Evolutionary conservation across 2,329 filamentous ascomycete genomes (phyloP), one percentile per base, ranked within the genome.

Genomic region (Cercospora citrullina): DNA sequence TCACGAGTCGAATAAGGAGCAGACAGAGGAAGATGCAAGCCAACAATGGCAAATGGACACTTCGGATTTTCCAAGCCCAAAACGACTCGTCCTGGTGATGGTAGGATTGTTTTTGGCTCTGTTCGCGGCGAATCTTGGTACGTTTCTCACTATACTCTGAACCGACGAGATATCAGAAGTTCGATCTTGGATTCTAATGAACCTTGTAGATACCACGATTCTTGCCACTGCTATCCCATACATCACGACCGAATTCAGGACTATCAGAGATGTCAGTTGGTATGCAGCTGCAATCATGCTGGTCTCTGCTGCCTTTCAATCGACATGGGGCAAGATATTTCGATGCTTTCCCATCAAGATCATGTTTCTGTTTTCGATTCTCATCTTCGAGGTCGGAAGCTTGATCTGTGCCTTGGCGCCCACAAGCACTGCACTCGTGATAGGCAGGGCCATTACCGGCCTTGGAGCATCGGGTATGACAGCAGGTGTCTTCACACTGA

Each of bases 401-500:
- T 69, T 80, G 10, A 74, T 84, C n/a, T 89, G 63, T 82, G 2
- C 72, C 87, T 26, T 80, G 85, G 12, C 80, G 81, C 63, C 39
- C 14, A 45, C 39, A 18, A 45, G 39, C 39, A 45, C 39, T 18
- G 39, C 39, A n/a, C 39, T 45, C 86, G 82, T 90, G 64, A 82
- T 81, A 4, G 87, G 85, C 23, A 80, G 87, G 73, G 84, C 85
- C 0, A 80, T 89, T 39, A 87, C 90, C 74, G 88, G 88, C 68
- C 80, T 85, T 45, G 88, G 86, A 9, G 86, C 85, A 36, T 87
- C 88, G 63, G 88, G 87, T 28, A 83, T 85, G 10, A 76, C 89
- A 48, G 84, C 86, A 73, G 87, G 86, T 73, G 88, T 88, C 0
- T 79, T 91, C 48, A 85, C 90, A 58, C 87, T 87, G 3, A 82